Conservation (phyloP, 345 rosid species). For the Eucalyptus paniculata region DNA sequence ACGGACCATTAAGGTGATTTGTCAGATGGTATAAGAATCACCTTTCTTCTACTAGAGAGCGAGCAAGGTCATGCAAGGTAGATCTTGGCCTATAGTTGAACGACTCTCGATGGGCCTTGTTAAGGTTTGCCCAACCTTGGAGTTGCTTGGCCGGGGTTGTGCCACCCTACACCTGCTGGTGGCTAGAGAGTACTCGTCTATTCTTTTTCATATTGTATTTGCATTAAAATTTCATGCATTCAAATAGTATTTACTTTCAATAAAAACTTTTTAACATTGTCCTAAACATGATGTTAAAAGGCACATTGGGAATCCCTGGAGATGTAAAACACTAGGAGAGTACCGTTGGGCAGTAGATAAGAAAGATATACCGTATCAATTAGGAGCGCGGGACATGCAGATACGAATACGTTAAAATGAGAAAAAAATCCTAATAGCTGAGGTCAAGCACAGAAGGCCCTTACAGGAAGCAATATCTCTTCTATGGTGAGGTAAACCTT, state of each 20-base stretch:
- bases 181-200: background rate
- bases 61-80: background rate
- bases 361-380: rapidly evolving
- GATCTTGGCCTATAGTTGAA: background rate
- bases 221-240: no score
- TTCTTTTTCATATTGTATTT: background rate
- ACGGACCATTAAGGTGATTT: background rate
- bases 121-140: background rate
- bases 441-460: no score
- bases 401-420: rapidly evolving
- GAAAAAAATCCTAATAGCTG: no score
- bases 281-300: no score
- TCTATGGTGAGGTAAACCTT: no score
- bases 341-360: rapidly evolving
- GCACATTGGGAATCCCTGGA: no score
- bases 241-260: background rate
- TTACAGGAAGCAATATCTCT: no score
- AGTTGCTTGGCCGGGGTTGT: background rate
- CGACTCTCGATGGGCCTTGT: background rate
- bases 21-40: background rate
- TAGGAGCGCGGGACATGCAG: rapidly evolving
- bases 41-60: background rate
- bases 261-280: background rate
- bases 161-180: background rate
- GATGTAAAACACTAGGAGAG: no score